Evolutionary conservation across 139 green algal species (phyloP).

Genomic region (Haematococcus lacustris): DNA sequence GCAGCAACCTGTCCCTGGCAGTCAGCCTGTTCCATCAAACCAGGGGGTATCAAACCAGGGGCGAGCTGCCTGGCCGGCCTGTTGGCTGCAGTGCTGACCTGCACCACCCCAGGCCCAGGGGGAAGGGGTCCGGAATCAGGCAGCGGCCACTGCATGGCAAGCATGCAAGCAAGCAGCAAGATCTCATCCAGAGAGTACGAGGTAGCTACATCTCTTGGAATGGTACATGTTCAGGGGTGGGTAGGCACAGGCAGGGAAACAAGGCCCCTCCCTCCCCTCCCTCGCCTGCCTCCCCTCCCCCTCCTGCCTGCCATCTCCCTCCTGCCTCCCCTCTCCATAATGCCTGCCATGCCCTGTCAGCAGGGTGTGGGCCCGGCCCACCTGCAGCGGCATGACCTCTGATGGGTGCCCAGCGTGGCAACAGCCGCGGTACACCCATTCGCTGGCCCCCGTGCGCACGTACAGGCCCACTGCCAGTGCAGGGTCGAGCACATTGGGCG

Average conservation of each 20-base stretch:
- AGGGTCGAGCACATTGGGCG: conserved; percentile 4
- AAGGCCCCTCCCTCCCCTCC: not conserved
- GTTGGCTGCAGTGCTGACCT: not conserved
- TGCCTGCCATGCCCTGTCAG: conserved; percentile 2
- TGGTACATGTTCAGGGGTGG: not conserved
- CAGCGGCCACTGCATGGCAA: conserved; percentile 9
- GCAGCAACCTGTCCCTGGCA: not conserved
- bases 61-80: not conserved
- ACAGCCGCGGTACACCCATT: conserved; percentile 50
- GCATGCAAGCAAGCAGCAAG: not conserved
- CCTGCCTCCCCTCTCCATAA: no score
- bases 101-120: conserved; percentile 5
- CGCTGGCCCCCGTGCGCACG: conserved; percentile 21
- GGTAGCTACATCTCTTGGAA: not conserved
- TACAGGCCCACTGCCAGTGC: conserved; percentile 35
- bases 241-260: not conserved
- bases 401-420: conserved; percentile 35
- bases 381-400: conserved; percentile 53
- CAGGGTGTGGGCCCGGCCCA: not conserved
- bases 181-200: not conserved
- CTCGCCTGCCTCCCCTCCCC: not conserved
- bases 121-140: not conserved
- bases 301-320: no score
- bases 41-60: not conserved
- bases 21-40: not conserved